Percentiles rank a stretch among this genome's conserved stretches.
Conservation (phyloP, 2,329 filamentous ascomycete genomes). For the Colletotrichum orchidophilum region DNA sequence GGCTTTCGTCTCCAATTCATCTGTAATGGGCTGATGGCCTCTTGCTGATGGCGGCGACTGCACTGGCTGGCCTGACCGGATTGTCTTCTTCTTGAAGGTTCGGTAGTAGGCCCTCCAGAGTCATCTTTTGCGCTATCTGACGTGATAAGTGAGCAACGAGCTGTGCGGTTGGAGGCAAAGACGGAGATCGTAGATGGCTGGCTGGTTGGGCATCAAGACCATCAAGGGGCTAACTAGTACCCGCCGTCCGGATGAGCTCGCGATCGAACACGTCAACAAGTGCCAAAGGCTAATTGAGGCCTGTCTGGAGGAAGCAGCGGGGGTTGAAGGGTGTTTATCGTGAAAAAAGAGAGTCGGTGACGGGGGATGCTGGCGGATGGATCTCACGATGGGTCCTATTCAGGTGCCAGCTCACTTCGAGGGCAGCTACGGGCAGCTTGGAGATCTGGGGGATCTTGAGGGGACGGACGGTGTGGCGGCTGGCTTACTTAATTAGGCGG, state of each 20-base stretch:
- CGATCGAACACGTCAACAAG: slow-evolving; percentile 14
- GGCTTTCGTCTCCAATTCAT: slow-evolving; percentile 13
- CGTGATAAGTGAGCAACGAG: background rate
- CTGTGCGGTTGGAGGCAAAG: background rate
- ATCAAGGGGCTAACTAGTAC: background rate
- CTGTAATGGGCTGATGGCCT: slow-evolving; percentile 3
- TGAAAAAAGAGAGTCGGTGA: slow-evolving; percentile 13
- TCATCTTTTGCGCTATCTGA: background rate
- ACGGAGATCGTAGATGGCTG: background rate
- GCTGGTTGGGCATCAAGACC: slow-evolving; percentile 30
- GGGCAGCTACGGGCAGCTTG: background rate
- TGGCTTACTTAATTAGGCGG: background rate
- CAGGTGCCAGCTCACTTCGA: background rate
- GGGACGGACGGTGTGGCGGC: background rate
- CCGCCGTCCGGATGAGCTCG: background rate
- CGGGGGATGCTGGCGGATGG: background rate
- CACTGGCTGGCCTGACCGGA: background rate
- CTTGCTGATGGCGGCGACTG: background rate
- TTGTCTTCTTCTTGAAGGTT: background rate
- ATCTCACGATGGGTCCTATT: background rate
- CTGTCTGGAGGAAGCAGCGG: slow-evolving; percentile 7
- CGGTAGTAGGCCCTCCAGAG: background rate
- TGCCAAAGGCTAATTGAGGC: background rate
- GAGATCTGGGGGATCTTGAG: background rate
- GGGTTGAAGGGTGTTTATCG: background rate